Base-by-base conservation (phyloP, 208 protist genomes). In the Wallacemonas collosoma region DNA sequence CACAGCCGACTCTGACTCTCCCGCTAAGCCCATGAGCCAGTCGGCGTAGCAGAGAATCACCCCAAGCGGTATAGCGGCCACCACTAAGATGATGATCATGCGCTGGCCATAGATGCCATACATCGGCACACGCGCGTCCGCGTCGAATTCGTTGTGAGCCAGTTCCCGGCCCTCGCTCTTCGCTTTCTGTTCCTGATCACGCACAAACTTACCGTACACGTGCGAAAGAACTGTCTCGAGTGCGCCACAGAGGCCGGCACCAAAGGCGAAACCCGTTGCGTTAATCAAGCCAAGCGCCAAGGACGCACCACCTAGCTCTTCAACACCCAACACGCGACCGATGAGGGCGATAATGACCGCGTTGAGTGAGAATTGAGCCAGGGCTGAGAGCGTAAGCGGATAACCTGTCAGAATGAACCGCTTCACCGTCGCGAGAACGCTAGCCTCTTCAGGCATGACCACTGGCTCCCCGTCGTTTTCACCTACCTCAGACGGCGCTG, bases 201-300 rank as follows among this genome's bases (percentile, higher is more conserved):
- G 74, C 61, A 71, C 75, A 58, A 82, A 90, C 45, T 68, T 56
- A 4, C 91, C 91, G 47, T 90, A 95, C 54, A 79, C 83, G 74
- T 95, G 91, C 15, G 91, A 93, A 12, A 95, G 82, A 14, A 94
- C 85, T 5, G 91, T 95, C 79, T 95, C 88, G 7, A 95, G 73
- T 12, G 91, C 91, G 6, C 91, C 91, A 65, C 87, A 95, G 36
- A 91, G 81, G 8, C 91, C 91, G 2, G 91, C 89, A 50, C 87
- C 85, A 74, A 95, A 93, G 12, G 91, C 91, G 65, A 94, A 95
- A 15, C 87, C 91, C 40, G 91, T 95, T 35, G 91, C 91, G 61
- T 95, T 95, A 39, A 95, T 73, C 38, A 95, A 73, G 1, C 91
- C 89, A 53, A 92, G 65, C 1, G 91, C 91, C 38, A 95, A 71